Base-by-base conservation (phyloP, 805 yeast species). In the Candida corydali region DNA sequence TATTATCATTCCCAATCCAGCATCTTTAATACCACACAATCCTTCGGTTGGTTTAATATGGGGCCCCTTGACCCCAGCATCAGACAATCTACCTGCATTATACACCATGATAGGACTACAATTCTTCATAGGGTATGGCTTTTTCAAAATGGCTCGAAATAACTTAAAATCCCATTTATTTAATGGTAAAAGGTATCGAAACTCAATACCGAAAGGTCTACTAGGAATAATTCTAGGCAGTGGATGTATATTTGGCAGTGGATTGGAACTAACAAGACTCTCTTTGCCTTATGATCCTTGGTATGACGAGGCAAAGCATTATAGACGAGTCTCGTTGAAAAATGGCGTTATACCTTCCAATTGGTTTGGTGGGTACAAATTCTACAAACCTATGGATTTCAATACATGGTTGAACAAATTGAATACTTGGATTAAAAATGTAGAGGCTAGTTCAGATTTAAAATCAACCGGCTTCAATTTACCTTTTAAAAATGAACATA, bases 1-100 rank as follows among this genome's bases (percentile, higher is more conserved):
- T 15, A 38, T 45, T 20, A 29, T 40, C 17, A 45, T 53, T 20
- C 52, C 54, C 7, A 46, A 48, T 24, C 54, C 55, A 16, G 27
- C 46, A 11, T 15, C 36, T n/a, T 40, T 43, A 15, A 44, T 50
- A 14, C 55, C 53, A 15, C 42, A 41, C 18, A 57, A 66, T 29
- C 88, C 88, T 2, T 73, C 76, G 36, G 52, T 78, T 16, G 86
- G 86, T 0, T 62, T 81, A 36, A 47, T 78, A 23, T 78, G 86
- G 80, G 85, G 88, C 1, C 87, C 87, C 0, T 52, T 82, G 16
- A 81, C 78, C 1, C 91, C 91, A 2, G 84, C 88, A 1, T 70
- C 82, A 7, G 89, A 82, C 44, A 76, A 80, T 51, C 52, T 60
- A 22, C 55, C 65, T 3, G 85, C 83, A 1, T 51, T 82, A 1